phyloP scores from a whole-genome alignment of 257 asterid species.

The Craterostigma plantagineum region DNA sequence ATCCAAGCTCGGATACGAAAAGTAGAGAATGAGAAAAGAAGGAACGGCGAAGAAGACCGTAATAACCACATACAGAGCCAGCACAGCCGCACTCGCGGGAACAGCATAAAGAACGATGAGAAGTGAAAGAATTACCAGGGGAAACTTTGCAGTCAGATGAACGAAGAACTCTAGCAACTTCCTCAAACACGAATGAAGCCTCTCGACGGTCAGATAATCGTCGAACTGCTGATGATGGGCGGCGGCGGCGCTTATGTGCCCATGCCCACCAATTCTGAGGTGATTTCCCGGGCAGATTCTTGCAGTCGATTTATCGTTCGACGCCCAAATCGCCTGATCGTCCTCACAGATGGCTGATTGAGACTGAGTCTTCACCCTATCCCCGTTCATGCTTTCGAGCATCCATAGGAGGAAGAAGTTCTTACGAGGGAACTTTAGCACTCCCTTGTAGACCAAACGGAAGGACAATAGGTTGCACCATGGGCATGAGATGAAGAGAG shows the following conservation, averaged over 20 bases:
- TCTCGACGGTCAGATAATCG: constrained; percentile 27
- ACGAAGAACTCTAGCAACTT: constrained; percentile 54
- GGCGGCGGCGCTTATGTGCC: no score
- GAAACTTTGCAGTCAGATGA: constrained; percentile 75
- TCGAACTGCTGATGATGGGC: constrained; percentile 12
- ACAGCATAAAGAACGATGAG: constrained; percentile 56
- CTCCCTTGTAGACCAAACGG: constrained; percentile 64
- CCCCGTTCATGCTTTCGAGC: constrained; percentile 95
- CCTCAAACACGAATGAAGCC: constrained; percentile 36
- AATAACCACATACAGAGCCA: constrained; percentile 63
- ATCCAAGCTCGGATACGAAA: constrained; percentile 88
- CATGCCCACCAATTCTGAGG: no score
- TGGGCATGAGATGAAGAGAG: constrained; percentile 81
- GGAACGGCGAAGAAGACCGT: constrained; percentile 70
- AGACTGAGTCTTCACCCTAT: no score
- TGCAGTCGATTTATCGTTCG: constrained; percentile 17
- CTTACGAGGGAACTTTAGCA: constrained; percentile 72
- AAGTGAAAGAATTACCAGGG: constrained; percentile 61
- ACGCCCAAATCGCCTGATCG: no score
- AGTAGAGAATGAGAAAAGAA: constrained; percentile 69
- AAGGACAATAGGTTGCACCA: constrained; percentile 79
- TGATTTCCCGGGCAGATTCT: constrained; percentile 24
- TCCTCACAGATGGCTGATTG: no score
- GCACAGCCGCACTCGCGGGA: constrained; percentile 78
- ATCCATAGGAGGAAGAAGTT: constrained; percentile 95